These are phyloP conservation scores for Skeletonema menzelii DNA, from an alignment of 108 stramenopile genomes.

Conservation along the genomic window DNA sequence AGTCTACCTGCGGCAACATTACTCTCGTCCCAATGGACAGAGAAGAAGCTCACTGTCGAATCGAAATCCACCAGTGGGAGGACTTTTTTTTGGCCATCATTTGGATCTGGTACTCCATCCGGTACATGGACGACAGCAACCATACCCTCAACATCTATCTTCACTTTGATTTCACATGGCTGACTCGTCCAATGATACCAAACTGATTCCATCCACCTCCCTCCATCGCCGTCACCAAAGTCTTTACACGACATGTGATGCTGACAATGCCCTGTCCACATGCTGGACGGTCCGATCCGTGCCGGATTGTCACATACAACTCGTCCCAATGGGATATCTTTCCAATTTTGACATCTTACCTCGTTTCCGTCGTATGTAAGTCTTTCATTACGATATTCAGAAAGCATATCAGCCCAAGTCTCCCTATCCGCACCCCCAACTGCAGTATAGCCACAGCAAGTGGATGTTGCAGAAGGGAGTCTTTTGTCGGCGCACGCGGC, in stretches of 20 bases:
- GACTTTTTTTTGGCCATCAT: no score
- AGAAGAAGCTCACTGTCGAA: conserved; percentile 22
- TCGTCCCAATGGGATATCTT: no score
- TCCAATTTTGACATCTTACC: conserved; percentile 22
- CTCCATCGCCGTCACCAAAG: neutral
- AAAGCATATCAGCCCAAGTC: conserved; percentile 16
- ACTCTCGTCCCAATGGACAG: conserved; percentile 28
- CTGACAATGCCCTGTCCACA: conserved; percentile 10
- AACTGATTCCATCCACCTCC: neutral
- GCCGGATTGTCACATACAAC: neutral
- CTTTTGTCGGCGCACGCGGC: conserved; percentile 31
- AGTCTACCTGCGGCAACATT: conserved; percentile 20
- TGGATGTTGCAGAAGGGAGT: conserved; percentile 14
- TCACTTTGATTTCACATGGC: conserved; percentile 47
- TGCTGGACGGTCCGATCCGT: conserved; percentile 6
- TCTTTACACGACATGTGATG: conserved; percentile 22
- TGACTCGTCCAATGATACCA: conserved; percentile 48
- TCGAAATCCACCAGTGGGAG: neutral
- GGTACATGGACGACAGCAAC: conserved; percentile 57
- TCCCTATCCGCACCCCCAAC: neutral
- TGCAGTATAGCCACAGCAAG: conserved; percentile 42
- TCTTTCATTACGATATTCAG: conserved; percentile 24
- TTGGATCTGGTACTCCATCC: no score
- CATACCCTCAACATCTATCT: conserved; percentile 49
- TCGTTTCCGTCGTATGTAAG: conserved; percentile 20